Conservation (phyloP, 208 protist genomes). For the Willaertia magna region DNA sequence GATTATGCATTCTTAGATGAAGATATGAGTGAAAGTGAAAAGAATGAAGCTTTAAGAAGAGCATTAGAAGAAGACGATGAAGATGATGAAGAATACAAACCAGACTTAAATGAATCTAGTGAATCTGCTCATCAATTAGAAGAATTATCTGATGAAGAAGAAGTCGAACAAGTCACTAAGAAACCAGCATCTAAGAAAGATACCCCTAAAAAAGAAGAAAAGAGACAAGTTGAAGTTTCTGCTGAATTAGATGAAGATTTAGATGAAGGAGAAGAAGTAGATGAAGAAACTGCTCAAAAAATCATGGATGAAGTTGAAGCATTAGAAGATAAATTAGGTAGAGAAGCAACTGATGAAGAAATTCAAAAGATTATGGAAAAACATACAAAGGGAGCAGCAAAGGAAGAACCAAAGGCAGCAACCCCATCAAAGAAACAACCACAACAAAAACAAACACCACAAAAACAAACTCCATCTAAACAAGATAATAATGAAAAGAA, state of each 20-base stretch:
- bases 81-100: neutral
- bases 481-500: neutral
- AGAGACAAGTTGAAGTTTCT: too few relatives aligned
- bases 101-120: neutral
- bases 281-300: neutral
- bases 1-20: neutral
- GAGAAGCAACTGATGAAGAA: neutral
- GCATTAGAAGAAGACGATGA: neutral
- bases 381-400: neutral
- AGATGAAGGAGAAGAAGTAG: neutral
- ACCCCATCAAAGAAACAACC: neutral
- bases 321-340: neutral
- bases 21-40: neutral
- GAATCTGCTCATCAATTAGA: neutral
- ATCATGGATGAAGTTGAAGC: neutral
- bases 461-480: neutral
- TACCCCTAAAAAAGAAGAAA: too few relatives aligned
- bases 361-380: neutral
- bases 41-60: neutral
- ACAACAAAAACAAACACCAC: neutral
- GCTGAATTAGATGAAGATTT: neutral
- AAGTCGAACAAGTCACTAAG: neutral
- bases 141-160: neutral
- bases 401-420: constrained; percentile 1
- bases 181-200: too few relatives aligned